Conservation (phyloP, 768 basidiomycete species). For the Suillus clintonianus region DNA sequence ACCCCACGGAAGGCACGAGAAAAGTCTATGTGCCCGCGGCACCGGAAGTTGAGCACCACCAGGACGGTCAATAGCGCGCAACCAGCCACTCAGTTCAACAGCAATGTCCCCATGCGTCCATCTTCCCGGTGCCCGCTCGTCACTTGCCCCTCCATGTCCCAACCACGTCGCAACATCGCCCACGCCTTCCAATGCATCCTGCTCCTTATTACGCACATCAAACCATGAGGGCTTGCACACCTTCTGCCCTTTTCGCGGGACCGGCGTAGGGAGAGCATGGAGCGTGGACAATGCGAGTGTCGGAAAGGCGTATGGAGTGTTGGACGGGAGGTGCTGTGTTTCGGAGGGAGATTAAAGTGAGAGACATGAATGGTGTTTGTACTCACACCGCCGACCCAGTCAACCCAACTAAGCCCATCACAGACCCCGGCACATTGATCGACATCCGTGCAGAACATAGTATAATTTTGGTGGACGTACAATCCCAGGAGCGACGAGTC, state of each 20-base stretch:
- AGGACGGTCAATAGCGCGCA: constrained; percentile 48
- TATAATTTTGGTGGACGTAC: constrained; percentile 94
- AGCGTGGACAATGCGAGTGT: constrained; percentile 78
- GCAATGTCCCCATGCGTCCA: constrained; percentile 58
- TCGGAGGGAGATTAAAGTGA: neutral
- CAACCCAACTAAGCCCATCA: constrained; percentile 79
- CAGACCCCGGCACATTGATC: constrained; percentile 71
- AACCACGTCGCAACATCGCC: constrained; percentile 61
- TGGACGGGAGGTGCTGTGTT: constrained; percentile 63
- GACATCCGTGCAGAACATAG: constrained; percentile 76
- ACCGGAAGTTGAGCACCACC: neutral
- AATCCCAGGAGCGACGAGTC: constrained; percentile 87
- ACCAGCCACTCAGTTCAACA: constrained; percentile 58
- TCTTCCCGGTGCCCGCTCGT: constrained; percentile 30
- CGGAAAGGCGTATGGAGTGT: constrained; percentile 82
- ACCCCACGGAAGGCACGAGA: constrained; percentile 54
- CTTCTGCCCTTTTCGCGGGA: constrained; percentile 76
- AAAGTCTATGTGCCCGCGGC: constrained; percentile 44
- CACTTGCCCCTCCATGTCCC: constrained; percentile 24
- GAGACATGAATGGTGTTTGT: neutral
- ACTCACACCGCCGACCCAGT: constrained; percentile 63
- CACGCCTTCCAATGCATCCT: constrained; percentile 62
- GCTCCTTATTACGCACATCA: constrained; percentile 55
- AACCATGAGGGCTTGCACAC: constrained; percentile 89
- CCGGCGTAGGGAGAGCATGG: constrained; percentile 87